Conservation (phyloP, 78 protist species). For the Abeoforma whisleri region DNA sequence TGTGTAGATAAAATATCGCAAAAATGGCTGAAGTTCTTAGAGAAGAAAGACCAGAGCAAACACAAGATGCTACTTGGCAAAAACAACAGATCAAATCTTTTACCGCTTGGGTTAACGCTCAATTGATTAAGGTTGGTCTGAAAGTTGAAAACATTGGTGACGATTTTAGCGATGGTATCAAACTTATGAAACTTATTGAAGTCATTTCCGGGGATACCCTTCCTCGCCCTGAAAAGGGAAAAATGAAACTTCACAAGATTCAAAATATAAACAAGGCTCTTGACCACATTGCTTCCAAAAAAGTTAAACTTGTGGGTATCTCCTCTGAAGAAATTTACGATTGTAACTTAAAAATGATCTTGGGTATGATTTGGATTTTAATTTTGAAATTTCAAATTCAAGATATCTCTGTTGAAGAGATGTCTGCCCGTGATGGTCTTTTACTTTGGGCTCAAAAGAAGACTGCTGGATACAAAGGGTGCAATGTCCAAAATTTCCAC, state of each 20-base stretch:
- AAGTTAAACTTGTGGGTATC: conserved; percentile 23
- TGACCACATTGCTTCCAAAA: neutral
- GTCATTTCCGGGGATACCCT: conserved; percentile 61
- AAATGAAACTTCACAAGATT: conserved; percentile 43
- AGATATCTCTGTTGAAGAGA: conserved; percentile 59
- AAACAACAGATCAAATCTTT: conserved; percentile 54
- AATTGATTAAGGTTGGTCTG: conserved; percentile 58
- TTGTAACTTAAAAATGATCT: conserved; percentile 45
- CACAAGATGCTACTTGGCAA: neutral
- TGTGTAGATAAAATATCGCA: neutral
- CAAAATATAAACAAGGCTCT: conserved; percentile 29
- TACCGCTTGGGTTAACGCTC: conserved; percentile 73
- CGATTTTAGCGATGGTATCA: conserved; percentile 64
- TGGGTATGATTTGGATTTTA: conserved; percentile 65
- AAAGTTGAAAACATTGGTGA: conserved; percentile 55
- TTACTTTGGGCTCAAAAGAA: conserved; percentile 68
- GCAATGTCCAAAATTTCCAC: conserved; percentile 41
- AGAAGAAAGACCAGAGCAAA: neutral
- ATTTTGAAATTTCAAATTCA: conserved; percentile 53
- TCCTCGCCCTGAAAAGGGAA: conserved; percentile 39
- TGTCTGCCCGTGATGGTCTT: conserved; percentile 63
- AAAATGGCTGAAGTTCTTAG: neutral
- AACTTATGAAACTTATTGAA: conserved; percentile 65
- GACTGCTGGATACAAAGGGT: conserved; percentile 41
- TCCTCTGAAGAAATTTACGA: conserved; percentile 56